Base-by-base conservation (phyloP, 768 basidiomycete genomes). In the Cystobasidium ongulense region DNA sequence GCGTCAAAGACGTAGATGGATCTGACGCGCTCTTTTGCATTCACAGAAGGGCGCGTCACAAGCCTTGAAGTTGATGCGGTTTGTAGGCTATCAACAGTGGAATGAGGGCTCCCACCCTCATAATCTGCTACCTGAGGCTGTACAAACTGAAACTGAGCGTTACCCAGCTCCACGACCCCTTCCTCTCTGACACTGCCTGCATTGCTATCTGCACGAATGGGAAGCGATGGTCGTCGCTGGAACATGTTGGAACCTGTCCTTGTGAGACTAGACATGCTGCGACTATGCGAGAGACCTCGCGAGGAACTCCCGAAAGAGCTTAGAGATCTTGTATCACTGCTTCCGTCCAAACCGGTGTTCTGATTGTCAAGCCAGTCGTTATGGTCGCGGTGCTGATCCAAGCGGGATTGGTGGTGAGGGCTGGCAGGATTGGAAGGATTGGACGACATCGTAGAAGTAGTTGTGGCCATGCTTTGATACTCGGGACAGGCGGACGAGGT, bases 31-130 rank as follows among this genome's bases (percentile, higher is more conserved):
- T 61, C 70, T 71, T 63, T 72, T 13, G 59, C 59, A 21, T n/a
- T 52, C 17, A 27, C 10, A 33, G 70, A 65, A 8, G 70, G 63
- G 1, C 70, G 70, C 13, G 61, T 46, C 1, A 72, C 63, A n/a
- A 72, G 70, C 46, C 29, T 43, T 17, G 63, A 33, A 25, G 31
- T 17, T 4, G n/a, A 38, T 15, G 13, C 31, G 18, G 15, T 31
- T 31, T 27, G 25, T 8, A 78, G 79, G 72, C 79, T 80, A 59
- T 81, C 80, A 13, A 65, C 74, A 46, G 77, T 78, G 18, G 76
- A 76, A 33, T 80, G 80, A 31, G 77, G 78, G 31, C 75, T 77
- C 50, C 50, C 64, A 43, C 38, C 62, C 10, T 71, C 75, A 7
- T 63, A 23, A 17, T 50, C 50, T 11, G 46, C 18, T 5, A 23